Conservation (phyloP, 805 yeast genomes). For the Starmerella apis region DNA sequence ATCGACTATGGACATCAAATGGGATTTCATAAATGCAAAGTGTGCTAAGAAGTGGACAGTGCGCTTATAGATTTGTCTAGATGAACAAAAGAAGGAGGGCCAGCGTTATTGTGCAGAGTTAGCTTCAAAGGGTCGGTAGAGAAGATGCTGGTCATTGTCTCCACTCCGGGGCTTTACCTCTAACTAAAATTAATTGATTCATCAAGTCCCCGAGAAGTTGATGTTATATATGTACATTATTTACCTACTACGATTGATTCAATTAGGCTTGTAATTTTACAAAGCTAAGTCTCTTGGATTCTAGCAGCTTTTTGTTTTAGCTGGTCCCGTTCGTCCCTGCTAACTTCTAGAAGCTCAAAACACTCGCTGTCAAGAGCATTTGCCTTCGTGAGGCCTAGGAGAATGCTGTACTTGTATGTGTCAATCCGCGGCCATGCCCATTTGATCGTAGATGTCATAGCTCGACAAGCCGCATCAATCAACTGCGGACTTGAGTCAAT, state of each 20-base stretch:
- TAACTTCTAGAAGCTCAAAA: conserved; percentile 11
- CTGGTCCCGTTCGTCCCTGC: conserved; percentile 6
- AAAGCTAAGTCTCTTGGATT: too few species aligned
- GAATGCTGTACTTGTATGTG: conserved; percentile 27
- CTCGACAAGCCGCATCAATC: conserved; percentile 11
- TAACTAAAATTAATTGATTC: too few species aligned
- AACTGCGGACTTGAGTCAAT: conserved; percentile 22
- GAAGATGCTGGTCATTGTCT: background rate
- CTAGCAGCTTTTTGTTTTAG: background rate
- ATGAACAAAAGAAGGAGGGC: too few species aligned
- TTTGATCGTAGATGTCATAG: conserved; percentile 16
- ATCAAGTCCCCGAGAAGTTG: too few species aligned
- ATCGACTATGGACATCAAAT: too few species aligned
- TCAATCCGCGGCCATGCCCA: conserved; percentile 27
- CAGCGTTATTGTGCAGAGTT: background rate
- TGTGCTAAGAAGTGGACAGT: too few species aligned
- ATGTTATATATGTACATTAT: background rate
- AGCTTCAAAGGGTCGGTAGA: background rate
- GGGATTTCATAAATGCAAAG: too few species aligned
- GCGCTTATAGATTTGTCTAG: too few species aligned
- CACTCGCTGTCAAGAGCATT: conserved; percentile 14
- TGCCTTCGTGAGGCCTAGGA: conserved; percentile 25
- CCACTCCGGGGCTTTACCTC: background rate
- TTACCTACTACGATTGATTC: background rate
- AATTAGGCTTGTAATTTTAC: too few species aligned